These are phyloP conservation scores for Antitrichia curtipendula DNA, from an alignment of 225 moss, liverwort and hornwort genomes.

Conservation along the genomic window DNA sequence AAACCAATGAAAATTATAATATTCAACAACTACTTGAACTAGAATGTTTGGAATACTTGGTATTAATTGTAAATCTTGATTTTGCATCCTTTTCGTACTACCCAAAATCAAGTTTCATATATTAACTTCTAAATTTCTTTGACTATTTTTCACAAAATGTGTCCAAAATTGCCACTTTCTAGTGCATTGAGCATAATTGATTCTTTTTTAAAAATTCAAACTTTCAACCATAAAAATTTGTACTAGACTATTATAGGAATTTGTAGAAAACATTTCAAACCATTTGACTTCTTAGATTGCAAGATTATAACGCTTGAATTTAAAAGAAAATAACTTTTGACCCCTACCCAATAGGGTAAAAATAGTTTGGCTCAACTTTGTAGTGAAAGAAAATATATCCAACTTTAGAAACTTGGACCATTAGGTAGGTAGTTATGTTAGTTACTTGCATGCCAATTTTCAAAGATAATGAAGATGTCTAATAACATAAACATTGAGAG, in stretches of 20 bases:
- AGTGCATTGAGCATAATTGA: neutral
- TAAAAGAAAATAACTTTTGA: neutral
- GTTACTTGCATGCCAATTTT: neutral
- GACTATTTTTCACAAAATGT: neutral
- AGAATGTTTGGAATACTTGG: neutral
- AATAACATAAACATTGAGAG: neutral
- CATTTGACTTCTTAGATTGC: fast-evolving
- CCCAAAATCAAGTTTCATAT: neutral
- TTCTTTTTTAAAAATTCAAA: too few species aligned
- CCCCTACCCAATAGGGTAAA: fast-evolving
- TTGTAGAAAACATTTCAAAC: fast-evolving
- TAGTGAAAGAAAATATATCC: neutral
- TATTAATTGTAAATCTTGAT: neutral
- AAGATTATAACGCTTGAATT: neutral
- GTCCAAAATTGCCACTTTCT: neutral
- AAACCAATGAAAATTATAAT: neutral
- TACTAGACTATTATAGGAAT: neutral
- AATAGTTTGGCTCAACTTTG: neutral
- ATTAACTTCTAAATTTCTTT: neutral
- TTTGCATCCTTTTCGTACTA: neutral
- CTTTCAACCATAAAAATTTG: neutral
- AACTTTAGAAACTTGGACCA: fast-evolving
- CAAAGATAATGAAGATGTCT: neutral
- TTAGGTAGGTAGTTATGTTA: neutral
- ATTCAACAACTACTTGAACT: neutral